Conservation (phyloP, 2,329 filamentous ascomycete genomes). For the Gyromitra esculenta region DNA sequence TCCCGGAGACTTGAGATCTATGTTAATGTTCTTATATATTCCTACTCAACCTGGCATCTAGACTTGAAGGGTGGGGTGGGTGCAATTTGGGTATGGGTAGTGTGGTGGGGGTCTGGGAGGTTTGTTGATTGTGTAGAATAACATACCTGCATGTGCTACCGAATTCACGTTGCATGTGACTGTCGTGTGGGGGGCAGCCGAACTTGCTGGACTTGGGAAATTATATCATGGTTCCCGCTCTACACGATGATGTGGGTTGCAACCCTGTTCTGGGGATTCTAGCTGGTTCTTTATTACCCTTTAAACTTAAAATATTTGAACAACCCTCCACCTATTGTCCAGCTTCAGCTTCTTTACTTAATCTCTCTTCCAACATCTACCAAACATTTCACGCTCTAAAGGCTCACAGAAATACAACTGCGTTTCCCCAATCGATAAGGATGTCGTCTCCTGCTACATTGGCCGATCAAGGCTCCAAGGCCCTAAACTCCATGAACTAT, state of each 20-base stretch:
- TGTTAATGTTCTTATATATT: conserved; percentile 24
- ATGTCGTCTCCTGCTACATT: conserved; percentile 52
- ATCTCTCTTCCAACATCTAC: not conserved
- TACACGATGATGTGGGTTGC: not conserved
- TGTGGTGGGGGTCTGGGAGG: not conserved
- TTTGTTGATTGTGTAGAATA: conserved; percentile 1
- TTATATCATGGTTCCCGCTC: too few species aligned
- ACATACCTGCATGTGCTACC: not conserved
- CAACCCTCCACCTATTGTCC: not conserved
- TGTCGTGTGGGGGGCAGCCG: not conserved
- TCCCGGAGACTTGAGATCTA: conserved; percentile 11
- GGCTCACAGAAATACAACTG: not conserved
- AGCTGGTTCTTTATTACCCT: not conserved
- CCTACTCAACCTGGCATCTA: not conserved
- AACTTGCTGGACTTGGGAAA: too few species aligned
- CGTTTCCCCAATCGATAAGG: not conserved
- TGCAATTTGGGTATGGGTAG: not conserved
- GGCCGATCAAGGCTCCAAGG: conserved; percentile 65
- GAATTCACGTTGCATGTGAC: not conserved
- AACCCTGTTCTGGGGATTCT: not conserved
- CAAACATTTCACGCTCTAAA: not conserved
- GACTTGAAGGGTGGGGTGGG: not conserved
- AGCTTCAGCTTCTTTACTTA: not conserved
- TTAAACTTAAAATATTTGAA: not conserved
- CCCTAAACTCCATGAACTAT: conserved; percentile 67